Percentiles rank a stretch among this genome's conserved stretches.
Conservation (phyloP, 2,329 filamentous ascomycete genomes). For the Monosporascus sp. region DNA sequence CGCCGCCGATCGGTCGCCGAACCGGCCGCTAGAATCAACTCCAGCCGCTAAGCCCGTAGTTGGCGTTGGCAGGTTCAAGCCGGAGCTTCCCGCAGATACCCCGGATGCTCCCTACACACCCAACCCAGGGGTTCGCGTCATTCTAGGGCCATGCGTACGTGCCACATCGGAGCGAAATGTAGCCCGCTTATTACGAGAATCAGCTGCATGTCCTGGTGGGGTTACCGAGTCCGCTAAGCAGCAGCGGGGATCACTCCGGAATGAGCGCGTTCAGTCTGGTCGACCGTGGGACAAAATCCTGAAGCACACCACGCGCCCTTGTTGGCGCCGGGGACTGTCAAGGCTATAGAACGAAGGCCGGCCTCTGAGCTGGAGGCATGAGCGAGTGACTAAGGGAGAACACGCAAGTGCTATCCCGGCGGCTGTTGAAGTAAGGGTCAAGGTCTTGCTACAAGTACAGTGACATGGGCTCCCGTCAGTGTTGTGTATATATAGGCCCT, state of each 20-base stretch:
- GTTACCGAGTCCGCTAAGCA: not conserved
- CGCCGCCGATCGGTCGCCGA: not conserved
- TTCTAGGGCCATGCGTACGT: not conserved
- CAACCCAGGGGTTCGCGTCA: not conserved
- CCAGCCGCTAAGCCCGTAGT: not conserved
- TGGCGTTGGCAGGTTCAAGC: not conserved
- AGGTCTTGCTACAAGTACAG: too few relatives aligned
- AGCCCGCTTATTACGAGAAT: not conserved
- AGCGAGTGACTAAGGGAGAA: not conserved
- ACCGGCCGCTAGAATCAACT: not conserved
- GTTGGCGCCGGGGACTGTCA: not conserved
- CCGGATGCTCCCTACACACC: not conserved
- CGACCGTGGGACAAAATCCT: not conserved
- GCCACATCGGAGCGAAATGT: not conserved
- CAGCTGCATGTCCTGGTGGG: not conserved
- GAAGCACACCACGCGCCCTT: not conserved
- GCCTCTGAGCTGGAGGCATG: not conserved
- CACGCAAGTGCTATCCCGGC: too few relatives aligned
- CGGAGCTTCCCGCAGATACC: not conserved
- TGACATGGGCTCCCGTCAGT: too few relatives aligned
- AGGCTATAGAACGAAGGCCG: not conserved
- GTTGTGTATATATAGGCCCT: too few relatives aligned
- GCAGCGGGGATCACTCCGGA: not conserved
- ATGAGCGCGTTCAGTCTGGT: not conserved
- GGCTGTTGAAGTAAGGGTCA: too few relatives aligned